These are phyloP conservation scores for Rhizopogon vinicolor DNA, from an alignment of 768 basidiomycete species.

Conservation along the genomic window DNA sequence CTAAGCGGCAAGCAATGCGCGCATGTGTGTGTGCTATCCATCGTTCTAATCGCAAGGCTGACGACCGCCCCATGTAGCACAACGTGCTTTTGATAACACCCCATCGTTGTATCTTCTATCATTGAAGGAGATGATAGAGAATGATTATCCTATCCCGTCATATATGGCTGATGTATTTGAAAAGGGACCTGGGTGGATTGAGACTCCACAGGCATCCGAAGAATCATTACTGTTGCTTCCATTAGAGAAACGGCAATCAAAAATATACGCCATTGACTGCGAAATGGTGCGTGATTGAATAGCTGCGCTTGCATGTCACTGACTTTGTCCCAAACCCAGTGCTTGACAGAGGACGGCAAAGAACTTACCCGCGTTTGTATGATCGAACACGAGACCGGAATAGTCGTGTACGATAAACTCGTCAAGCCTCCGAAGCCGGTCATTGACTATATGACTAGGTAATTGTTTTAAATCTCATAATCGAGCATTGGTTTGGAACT, in stretches of 20 bases:
- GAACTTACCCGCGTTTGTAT: slow-evolving; percentile 84
- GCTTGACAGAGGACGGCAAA: slow-evolving; percentile 84
- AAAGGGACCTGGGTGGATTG: slow-evolving; percentile 70
- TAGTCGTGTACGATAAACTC: slow-evolving; percentile 81
- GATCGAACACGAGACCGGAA: slow-evolving; percentile 69
- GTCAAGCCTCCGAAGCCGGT: slow-evolving; percentile 87
- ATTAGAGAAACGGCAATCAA: slow-evolving; percentile 31
- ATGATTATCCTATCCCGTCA: slow-evolving; percentile 87
- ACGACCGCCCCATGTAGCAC: slow-evolving; percentile 36
- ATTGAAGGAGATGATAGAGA: slow-evolving; percentile 86
- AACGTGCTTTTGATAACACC: slow-evolving; percentile 55
- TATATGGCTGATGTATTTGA: slow-evolving; percentile 74
- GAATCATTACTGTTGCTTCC: slow-evolving; percentile 27
- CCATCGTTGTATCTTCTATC: slow-evolving; percentile 72
- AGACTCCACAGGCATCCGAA: slow-evolving; percentile 56
- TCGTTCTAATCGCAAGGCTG: slow-evolving; percentile 2
- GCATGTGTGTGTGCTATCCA: slow-evolving; percentile 33
- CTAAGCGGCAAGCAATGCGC: slow-evolving; percentile 46
- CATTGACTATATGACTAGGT: slow-evolving; percentile 91
- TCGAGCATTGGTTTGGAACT: background rate
- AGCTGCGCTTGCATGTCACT: background rate
- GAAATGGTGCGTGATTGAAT: slow-evolving; percentile 73
- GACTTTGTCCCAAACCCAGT: slow-evolving; percentile 40
- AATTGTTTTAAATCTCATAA: slow-evolving; percentile 9
- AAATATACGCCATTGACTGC: slow-evolving; percentile 87